phyloP scores from a whole-genome alignment of 352 stramenopile species.

The Hyaloperonospora brassicae region DNA sequence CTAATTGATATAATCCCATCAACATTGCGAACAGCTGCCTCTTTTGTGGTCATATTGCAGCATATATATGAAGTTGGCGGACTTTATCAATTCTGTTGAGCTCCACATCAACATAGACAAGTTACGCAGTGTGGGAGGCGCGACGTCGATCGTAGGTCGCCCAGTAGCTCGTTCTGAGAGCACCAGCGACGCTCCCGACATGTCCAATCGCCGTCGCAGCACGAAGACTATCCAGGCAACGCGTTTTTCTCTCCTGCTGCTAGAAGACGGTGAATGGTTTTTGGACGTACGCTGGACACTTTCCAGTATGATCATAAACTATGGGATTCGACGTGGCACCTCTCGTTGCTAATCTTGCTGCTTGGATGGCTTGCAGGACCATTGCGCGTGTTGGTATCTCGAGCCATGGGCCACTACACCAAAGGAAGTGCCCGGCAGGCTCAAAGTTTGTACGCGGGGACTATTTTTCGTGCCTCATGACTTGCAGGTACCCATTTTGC shows the following conservation, averaged over 20 bases:
- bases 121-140: too few species aligned
- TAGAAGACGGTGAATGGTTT: constrained; percentile 90
- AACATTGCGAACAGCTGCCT: too few species aligned
- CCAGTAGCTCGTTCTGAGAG: too few species aligned
- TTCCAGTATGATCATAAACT: constrained; percentile 12
- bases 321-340: constrained; percentile 1
- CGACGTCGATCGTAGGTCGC: too few species aligned
- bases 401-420: constrained; percentile 28
- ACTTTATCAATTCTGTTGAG: too few species aligned
- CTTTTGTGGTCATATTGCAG: too few species aligned
- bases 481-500: constrained; percentile 53
- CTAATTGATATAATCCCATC: too few species aligned
- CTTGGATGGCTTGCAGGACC: constrained; percentile 32
- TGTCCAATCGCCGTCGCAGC: constrained; percentile 23
- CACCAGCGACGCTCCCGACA: constrained; percentile 1
- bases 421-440: constrained; percentile 44
- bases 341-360: neutral
- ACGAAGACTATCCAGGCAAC: constrained; percentile 35
- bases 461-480: constrained; percentile 86
- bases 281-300: constrained; percentile 52
- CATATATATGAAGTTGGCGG: too few species aligned
- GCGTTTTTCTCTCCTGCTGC: constrained; percentile 85
- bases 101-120: too few species aligned
- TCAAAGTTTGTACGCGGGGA: constrained; percentile 84
- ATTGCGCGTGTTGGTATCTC: constrained; percentile 52